phyloP scores from a whole-genome alignment of 2,329 filamentous ascomycete genomes.

The Ustulina deusta region DNA sequence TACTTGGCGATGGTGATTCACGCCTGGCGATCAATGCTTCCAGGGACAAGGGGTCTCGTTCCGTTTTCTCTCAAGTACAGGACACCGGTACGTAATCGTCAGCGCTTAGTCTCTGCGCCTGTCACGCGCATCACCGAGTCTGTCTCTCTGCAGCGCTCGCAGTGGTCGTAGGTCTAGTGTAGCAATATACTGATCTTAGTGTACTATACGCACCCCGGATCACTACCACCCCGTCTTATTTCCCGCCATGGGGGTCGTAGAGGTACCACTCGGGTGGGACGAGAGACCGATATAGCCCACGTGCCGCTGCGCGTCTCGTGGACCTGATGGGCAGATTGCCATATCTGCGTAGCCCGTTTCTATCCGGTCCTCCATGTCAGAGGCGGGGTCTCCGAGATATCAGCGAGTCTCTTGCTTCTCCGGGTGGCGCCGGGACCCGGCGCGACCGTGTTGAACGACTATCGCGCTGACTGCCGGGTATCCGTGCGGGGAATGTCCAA shows the following conservation, averaged over 20 bases:
- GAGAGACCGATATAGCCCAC: constrained; percentile 21
- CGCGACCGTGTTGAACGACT: constrained; percentile 13
- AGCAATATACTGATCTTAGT: background rate
- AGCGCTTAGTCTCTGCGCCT: constrained; percentile 10
- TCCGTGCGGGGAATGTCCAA: background rate
- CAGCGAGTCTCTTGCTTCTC: constrained; percentile 7
- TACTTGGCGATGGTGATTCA: constrained; percentile 20
- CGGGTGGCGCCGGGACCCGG: constrained; percentile 25
- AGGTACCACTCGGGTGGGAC: constrained; percentile 33
- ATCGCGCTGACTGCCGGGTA: constrained; percentile 6
- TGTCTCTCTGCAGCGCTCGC: constrained; percentile 20
- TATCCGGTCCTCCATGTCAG: constrained; percentile 16
- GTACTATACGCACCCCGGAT: constrained; percentile 29
- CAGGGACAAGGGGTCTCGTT: constrained; percentile 2
- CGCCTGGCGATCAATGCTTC: constrained; percentile 8
- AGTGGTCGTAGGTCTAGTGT: constrained; percentile 18
- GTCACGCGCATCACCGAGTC: constrained; percentile 14
- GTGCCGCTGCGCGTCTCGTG: constrained; percentile 25
- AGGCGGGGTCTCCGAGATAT: constrained; percentile 16
- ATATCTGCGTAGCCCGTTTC: constrained; percentile 15
- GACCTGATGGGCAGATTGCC: constrained; percentile 20
- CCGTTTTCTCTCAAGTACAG: constrained; percentile 2
- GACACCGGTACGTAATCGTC: constrained; percentile 21
- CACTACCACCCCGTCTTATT: constrained; percentile 14
- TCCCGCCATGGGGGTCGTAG: constrained; percentile 23